A percentile compares a stretch with the other conserved stretches of the same genome.
Evolutionary conservation across 2,329 filamentous ascomycete species (phyloP).

Genomic region (Fusarium pseudocircinatum): DNA sequence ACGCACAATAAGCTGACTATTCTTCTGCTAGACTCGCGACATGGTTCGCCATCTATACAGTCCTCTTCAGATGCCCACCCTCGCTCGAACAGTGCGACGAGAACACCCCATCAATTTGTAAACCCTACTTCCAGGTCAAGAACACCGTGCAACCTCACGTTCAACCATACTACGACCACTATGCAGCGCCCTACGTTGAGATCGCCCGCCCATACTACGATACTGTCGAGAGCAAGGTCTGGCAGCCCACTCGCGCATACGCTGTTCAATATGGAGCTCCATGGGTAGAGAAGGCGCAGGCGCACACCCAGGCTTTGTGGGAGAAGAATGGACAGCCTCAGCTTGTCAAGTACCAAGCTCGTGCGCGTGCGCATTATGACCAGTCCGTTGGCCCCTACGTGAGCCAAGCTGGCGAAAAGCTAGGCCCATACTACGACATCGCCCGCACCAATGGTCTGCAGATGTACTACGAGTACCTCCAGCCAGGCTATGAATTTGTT

Average conservation of each 20-base stretch:
- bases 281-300: constrained; percentile 71
- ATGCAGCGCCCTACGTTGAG: constrained; percentile 85
- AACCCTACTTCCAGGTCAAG: constrained; percentile 78
- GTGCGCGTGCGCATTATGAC: constrained; percentile 74
- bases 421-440: constrained; percentile 78
- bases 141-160: constrained; percentile 75
- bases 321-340: constrained; percentile 80
- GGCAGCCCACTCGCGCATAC: constrained; percentile 74
- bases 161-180: constrained; percentile 85
- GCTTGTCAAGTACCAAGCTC: constrained; percentile 69
- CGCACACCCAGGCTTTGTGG: constrained; percentile 79
- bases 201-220: constrained; percentile 79
- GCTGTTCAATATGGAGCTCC: constrained; percentile 80
- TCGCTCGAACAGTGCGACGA: constrained; percentile 73
- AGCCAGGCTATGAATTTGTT: constrained; percentile 79
- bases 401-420: constrained; percentile 63
- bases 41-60: constrained; percentile 86
- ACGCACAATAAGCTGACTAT: not conserved
- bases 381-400: constrained; percentile 78
- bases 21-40: constrained; percentile 69
- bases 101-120: constrained; percentile 80
- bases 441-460: constrained; percentile 70
- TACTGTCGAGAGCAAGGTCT: constrained; percentile 68
- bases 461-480: constrained; percentile 75
- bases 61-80: constrained; percentile 84